Evolutionary conservation across 805 yeast genomes (phyloP).

Genomic region (Kazachstania viticola): DNA sequence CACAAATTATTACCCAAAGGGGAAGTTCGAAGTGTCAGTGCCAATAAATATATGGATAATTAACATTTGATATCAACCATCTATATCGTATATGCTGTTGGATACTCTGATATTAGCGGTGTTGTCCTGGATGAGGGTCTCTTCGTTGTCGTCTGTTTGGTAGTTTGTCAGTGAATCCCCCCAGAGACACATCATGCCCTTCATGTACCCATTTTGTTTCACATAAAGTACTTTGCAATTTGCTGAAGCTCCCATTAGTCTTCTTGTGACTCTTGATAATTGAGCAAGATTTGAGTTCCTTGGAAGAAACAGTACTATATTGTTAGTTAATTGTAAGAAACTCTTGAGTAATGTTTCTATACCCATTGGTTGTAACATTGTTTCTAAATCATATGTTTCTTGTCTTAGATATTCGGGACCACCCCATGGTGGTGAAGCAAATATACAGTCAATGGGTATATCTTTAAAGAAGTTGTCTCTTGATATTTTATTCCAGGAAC

Average conservation of each 20-base stretch:
- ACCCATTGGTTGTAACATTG: slow-evolving; percentile 36
- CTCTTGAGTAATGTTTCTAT: slow-evolving; percentile 35
- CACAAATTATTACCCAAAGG: no score
- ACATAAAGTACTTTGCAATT: slow-evolving; percentile 37
- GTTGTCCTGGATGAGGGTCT: no score
- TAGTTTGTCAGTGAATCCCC: slow-evolving; percentile 36
- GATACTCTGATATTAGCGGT: no score
- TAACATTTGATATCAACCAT: no score
- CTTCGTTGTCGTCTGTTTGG: no score
- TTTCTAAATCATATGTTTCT: slow-evolving; percentile 36
- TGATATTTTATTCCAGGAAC: slow-evolving; percentile 33
- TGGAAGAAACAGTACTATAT: slow-evolving; percentile 54
- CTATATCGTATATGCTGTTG: no score
- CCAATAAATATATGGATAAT: no score
- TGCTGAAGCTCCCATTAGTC: slow-evolving; percentile 34
- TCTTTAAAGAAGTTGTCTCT: slow-evolving; percentile 10
- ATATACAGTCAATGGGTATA: slow-evolving; percentile 32
- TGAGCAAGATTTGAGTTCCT: slow-evolving; percentile 45
- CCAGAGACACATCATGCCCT: slow-evolving; percentile 51
- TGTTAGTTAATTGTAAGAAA: slow-evolving; percentile 31
- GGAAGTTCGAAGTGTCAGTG: no score
- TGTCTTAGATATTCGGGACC: slow-evolving; percentile 48
- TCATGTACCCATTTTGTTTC: slow-evolving; percentile 31
- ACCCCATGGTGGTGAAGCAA: slow-evolving; percentile 87
- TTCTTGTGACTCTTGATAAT: slow-evolving; percentile 34